Evolutionary conservation across 768 basidiomycete species (phyloP).

Genomic region (Mycena haematopus): DNA sequence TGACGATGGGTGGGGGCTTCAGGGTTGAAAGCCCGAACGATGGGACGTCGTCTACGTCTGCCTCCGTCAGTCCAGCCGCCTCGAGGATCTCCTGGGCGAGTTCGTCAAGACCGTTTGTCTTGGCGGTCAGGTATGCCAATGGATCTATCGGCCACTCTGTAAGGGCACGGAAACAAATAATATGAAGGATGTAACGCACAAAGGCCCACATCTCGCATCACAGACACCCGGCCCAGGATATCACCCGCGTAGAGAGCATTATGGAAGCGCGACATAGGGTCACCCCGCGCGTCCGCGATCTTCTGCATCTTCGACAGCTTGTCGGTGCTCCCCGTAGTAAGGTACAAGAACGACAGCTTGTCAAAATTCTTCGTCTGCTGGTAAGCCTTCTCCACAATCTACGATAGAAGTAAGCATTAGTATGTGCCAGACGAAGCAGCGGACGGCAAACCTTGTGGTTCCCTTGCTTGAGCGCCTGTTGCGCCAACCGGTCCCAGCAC

Average conservation of each 20-base stretch:
- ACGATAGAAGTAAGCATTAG: neutral
- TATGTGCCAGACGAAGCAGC: neutral
- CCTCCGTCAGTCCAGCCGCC: constrained; percentile 84
- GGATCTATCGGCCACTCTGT: constrained; percentile 63
- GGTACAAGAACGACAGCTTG: constrained; percentile 95
- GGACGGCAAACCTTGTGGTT: constrained; percentile 78
- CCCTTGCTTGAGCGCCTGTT: constrained; percentile 94
- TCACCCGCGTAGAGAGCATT: constrained; percentile 97
- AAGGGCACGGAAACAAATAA: neutral
- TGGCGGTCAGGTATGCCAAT: constrained; percentile 94
- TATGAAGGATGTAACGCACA: constrained; percentile 56
- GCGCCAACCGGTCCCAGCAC: constrained; percentile 91
- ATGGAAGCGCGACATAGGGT: constrained; percentile 98
- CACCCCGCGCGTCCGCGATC: constrained; percentile 93
- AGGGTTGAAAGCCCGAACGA: constrained; percentile 73
- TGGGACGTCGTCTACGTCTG: constrained; percentile 85
- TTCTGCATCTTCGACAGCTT: constrained; percentile 99
- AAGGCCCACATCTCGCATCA: constrained; percentile 91
- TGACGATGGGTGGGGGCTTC: constrained; percentile 79
- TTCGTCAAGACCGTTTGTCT: constrained; percentile 92
- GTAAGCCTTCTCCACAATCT: constrained; percentile 98
- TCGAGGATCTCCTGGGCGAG: constrained; percentile 90
- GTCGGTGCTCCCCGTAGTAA: constrained; percentile 90
- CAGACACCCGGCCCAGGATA: constrained; percentile 80
- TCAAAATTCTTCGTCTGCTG: constrained; percentile 99